phyloP scores from a whole-genome alignment of 2,329 filamentous ascomycete species.

The Talaromyces funiculosus region DNA sequence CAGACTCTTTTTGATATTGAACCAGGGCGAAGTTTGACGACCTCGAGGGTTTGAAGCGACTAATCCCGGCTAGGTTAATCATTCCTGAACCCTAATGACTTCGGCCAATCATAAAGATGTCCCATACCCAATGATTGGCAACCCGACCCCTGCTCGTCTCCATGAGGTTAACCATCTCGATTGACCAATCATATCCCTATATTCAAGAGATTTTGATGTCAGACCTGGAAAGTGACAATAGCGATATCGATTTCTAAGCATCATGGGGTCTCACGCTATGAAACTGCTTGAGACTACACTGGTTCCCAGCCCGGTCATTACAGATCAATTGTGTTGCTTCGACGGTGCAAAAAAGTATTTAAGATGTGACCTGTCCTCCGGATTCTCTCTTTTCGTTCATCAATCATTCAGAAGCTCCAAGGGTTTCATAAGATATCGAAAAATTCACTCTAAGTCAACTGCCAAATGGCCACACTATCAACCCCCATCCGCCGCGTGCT shows the following conservation, averaged over 20 bases:
- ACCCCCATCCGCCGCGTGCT: slow-evolving; percentile 20
- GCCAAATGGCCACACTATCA: background rate
- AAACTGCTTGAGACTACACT: background rate
- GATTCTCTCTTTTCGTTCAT: no score
- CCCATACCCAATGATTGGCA: background rate
- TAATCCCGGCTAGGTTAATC: background rate
- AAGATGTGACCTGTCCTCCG: background rate
- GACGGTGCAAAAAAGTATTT: background rate
- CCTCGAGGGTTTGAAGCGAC: no score
- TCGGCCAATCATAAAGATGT: background rate
- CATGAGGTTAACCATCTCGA: background rate
- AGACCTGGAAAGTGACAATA: background rate
- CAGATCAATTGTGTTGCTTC: background rate
- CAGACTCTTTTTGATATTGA: background rate
- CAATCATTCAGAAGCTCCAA: background rate
- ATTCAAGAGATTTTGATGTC: background rate
- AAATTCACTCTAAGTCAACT: background rate
- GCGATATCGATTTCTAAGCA: background rate
- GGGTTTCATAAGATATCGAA: background rate
- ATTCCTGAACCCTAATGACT: background rate
- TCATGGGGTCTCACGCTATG: background rate
- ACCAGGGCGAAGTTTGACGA: no score
- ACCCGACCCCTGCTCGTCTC: background rate
- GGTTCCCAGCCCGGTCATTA: background rate
- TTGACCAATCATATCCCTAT: background rate